phyloP scores from a whole-genome alignment of 768 basidiomycete genomes.

The Pholiota molesta region DNA sequence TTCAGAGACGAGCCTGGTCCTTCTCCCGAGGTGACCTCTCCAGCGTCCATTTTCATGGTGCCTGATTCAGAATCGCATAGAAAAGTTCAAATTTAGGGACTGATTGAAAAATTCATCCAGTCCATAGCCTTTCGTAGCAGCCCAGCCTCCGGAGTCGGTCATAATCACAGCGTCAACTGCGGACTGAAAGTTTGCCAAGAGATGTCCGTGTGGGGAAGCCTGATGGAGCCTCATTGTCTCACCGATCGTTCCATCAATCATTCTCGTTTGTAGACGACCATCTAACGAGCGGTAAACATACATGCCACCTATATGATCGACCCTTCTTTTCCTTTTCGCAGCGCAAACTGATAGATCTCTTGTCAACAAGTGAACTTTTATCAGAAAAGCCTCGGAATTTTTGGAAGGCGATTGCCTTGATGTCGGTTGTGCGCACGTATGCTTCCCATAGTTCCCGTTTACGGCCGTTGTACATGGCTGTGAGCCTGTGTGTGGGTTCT shows the following conservation, averaged over 20 bases:
- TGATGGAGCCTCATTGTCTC: not conserved
- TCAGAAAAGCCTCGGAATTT: conserved; percentile 2
- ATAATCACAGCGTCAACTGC: not conserved
- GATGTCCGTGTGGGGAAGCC: not conserved
- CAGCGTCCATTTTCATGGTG: too few relatives aligned
- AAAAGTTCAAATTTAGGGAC: too few relatives aligned
- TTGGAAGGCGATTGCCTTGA: not conserved
- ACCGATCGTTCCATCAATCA: not conserved
- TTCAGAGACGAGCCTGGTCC: too few relatives aligned
- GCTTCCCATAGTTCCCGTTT: too few relatives aligned
- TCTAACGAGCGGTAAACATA: not conserved
- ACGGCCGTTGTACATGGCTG: too few relatives aligned
- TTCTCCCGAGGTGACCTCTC: too few relatives aligned
- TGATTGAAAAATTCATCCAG: too few relatives aligned
- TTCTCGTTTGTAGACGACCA: not conserved
- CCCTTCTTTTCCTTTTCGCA: not conserved
- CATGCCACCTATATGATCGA: not conserved
- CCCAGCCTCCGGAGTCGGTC: too few relatives aligned
- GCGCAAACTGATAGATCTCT: not conserved
- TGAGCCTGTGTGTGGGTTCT: conserved; percentile 9
- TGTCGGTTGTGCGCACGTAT: not conserved
- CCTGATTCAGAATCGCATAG: too few relatives aligned
- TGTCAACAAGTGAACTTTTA: not conserved
- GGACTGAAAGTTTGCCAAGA: not conserved
- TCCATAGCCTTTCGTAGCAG: too few relatives aligned